Percentiles rank a stretch among this genome's conserved stretches.
Conservation (phyloP, 441 rosid genomes). For the Mallotus japonicus region DNA sequence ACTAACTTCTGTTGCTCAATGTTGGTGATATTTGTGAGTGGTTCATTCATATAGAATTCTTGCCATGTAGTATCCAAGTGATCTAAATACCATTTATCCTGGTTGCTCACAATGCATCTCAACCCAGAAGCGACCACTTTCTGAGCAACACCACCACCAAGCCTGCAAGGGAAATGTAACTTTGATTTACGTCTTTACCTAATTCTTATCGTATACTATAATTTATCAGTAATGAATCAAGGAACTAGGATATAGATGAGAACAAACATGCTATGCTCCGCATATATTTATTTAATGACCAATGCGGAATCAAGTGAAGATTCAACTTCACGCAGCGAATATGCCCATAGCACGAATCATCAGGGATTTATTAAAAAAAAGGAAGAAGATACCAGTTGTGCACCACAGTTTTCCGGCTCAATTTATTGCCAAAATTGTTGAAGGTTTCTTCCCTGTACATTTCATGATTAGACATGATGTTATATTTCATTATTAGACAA, state of each 20-base stretch:
- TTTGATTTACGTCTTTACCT: background rate
- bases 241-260: background rate
- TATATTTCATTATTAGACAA: slow-evolving; percentile 21
- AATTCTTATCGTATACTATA: background rate
- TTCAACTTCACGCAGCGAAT: background rate
- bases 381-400: slow-evolving; percentile 58
- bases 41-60: slow-evolving; percentile 56
- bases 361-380: background rate
- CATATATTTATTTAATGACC: background rate
- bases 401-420: slow-evolving; percentile 64
- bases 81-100: slow-evolving; percentile 71
- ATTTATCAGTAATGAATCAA: background rate
- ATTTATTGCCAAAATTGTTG: slow-evolving; percentile 56
- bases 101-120: slow-evolving; percentile 77
- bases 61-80: slow-evolving; percentile 61
- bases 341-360: background rate
- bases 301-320: background rate
- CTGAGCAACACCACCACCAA: slow-evolving; percentile 56
- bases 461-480: background rate
- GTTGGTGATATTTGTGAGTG: slow-evolving; percentile 47
- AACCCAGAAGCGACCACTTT: slow-evolving; percentile 57
- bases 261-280: background rate
- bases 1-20: slow-evolving; percentile 49
- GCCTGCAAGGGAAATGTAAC: slow-evolving; percentile 40
- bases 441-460: slow-evolving; percentile 78